These are phyloP conservation scores for Exophiala mesophila DNA, from an alignment of 2,329 filamentous ascomycete species.

Conservation along the genomic window DNA sequence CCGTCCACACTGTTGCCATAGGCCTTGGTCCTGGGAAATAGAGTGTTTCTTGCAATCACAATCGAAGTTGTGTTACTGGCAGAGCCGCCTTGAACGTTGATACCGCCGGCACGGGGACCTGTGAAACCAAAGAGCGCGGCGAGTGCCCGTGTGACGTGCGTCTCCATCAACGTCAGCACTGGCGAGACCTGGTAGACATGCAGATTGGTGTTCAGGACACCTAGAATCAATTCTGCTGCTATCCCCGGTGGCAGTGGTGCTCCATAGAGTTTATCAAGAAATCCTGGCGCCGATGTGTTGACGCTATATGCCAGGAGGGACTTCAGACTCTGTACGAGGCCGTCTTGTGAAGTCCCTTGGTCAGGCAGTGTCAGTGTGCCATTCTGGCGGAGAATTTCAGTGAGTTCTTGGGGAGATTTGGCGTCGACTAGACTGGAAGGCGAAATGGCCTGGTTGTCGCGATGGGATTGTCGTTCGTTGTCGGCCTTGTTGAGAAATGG, in stretches of 20 bases:
- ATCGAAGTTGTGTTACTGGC: conserved; percentile 82
- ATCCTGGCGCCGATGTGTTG: conserved; percentile 98
- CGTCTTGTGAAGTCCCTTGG: conserved; percentile 61
- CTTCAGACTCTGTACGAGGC: conserved; percentile 65
- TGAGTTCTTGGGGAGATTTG: conserved; percentile 54
- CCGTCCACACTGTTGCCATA: conserved; percentile 56
- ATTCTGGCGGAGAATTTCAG: conserved; percentile 45
- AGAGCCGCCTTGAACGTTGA: conserved; percentile 73
- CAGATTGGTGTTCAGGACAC: conserved; percentile 84
- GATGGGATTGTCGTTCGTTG: conserved; percentile 27
- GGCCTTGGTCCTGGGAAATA: conserved; percentile 73
- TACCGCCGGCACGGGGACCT: conserved; percentile 64
- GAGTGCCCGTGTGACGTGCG: conserved; percentile 67
- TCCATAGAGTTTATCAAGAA: conserved; percentile 92
- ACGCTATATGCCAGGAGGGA: conserved; percentile 78
- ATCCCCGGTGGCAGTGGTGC: conserved; percentile 83
- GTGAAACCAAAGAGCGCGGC: conserved; percentile 72
- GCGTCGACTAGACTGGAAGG: conserved; percentile 59
- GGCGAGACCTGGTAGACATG: conserved; percentile 95
- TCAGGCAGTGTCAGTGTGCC: conserved; percentile 47
- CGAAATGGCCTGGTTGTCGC: conserved; percentile 42
- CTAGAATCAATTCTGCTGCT: conserved; percentile 76
- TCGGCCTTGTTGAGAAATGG: conserved; percentile 43
- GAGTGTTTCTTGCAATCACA: conserved; percentile 77
- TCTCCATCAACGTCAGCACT: conserved; percentile 80